Conservation (phyloP, 2,329 filamentous ascomycete species). For the Fusarium chuoi region DNA sequence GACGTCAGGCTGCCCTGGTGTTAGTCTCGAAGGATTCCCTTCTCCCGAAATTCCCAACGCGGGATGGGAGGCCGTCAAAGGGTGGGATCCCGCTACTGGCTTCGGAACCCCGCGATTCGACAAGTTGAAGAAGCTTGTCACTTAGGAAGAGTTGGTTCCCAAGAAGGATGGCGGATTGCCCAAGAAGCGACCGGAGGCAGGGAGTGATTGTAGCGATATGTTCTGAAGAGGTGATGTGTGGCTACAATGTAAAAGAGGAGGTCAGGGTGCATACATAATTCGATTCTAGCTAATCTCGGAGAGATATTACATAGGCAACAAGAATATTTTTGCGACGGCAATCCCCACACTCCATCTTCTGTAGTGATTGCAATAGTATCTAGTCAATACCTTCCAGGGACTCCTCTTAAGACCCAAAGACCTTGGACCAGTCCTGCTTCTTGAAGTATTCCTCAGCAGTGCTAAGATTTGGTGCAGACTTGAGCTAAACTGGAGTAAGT, state of each 20-base stretch:
- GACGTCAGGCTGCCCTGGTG: slow-evolving; percentile 47
- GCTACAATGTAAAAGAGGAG: not conserved
- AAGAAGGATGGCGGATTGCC: not conserved
- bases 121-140: slow-evolving; percentile 41
- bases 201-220: not conserved
- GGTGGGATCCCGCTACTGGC: slow-evolving; percentile 55
- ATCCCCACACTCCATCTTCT: not conserved
- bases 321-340: not conserved
- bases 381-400: no score
- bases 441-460: slow-evolving; percentile 18
- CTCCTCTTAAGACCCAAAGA: slow-evolving; percentile 1
- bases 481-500: slow-evolving; percentile 8
- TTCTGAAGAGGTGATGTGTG: not conserved
- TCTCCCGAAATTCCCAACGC: slow-evolving; percentile 44
- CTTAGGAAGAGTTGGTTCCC: slow-evolving; percentile 6
- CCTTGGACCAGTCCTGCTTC: slow-evolving; percentile 26
- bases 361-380: no score
- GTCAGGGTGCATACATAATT: not conserved
- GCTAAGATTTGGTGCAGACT: not conserved
- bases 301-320: not conserved
- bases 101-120: slow-evolving; percentile 59
- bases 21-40: slow-evolving; percentile 37
- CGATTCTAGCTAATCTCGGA: not conserved
- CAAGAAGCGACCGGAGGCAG: not conserved
- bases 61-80: slow-evolving; percentile 45